A percentile compares a stretch with the other conserved stretches of the same genome.
These are phyloP conservation scores for Suillus subaureus DNA, from an alignment of 768 basidiomycete genomes.

Conservation along the genomic window DNA sequence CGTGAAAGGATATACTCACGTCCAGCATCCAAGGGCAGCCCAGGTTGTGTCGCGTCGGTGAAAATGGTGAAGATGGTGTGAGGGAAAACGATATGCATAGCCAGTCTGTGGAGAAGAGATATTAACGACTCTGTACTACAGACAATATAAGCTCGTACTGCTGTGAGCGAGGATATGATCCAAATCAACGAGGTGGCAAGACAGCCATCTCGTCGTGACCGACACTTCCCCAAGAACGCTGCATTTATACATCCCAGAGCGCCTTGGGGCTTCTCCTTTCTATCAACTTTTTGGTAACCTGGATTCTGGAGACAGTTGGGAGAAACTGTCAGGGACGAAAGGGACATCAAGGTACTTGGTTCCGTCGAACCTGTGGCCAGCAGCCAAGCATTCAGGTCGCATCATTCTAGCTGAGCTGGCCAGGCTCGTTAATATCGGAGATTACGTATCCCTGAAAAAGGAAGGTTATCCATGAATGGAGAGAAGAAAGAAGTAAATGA, in stretches of 20 bases:
- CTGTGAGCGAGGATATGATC: neutral
- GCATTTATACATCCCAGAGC: neutral
- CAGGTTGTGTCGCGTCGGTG: conserved; percentile 46
- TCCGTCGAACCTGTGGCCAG: neutral
- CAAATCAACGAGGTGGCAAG: neutral
- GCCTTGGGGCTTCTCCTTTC: neutral
- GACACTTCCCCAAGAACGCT: too few relatives aligned
- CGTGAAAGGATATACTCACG: conserved; percentile 40
- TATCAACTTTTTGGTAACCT: neutral
- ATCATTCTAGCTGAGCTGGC: neutral
- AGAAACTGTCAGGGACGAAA: neutral
- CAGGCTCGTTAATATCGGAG: neutral
- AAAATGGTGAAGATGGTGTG: neutral
- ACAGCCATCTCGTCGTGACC: neutral
- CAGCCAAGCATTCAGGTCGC: neutral
- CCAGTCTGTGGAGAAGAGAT: neutral
- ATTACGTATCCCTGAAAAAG: neutral
- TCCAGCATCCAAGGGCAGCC: conserved; percentile 63
- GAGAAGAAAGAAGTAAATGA: neutral
- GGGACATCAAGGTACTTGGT: conserved; percentile 2
- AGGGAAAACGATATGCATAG: neutral
- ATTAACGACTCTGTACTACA: neutral
- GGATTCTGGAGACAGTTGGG: neutral
- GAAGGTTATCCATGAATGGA: neutral
- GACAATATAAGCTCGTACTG: neutral